A percentile compares a stretch with the other conserved stretches of the same genome.
phyloP scores from a whole-genome alignment of 2,329 filamentous ascomycete species.

The Fusarium longipes region DNA sequence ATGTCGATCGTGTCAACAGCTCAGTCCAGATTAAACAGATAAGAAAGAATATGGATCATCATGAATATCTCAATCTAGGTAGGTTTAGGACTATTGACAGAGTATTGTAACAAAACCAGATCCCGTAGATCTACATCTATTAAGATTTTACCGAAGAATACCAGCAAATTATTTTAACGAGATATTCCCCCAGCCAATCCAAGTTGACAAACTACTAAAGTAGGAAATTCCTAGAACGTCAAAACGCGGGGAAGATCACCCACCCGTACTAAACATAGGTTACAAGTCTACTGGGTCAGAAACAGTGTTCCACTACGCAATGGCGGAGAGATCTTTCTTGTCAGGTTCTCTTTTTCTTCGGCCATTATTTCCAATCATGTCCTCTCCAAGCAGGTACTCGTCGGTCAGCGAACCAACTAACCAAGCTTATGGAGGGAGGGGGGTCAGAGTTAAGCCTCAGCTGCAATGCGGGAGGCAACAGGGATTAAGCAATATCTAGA shows the following conservation, averaged over 20 bases:
- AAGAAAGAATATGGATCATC: too few relatives aligned
- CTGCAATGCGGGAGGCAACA: conserved; percentile 13
- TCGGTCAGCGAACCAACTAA: too few relatives aligned
- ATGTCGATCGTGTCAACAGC: too few relatives aligned
- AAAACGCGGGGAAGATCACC: conserved; percentile 4
- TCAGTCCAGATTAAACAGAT: too few relatives aligned
- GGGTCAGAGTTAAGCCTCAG: conserved; percentile 12
- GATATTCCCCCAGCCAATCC: conserved; percentile 6
- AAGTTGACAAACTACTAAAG: background rate
- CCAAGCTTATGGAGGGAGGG: background rate
- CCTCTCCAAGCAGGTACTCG: background rate
- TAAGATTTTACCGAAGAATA: background rate
- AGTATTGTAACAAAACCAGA: too few relatives aligned
- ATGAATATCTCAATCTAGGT: too few relatives aligned
- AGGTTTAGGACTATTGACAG: too few relatives aligned
- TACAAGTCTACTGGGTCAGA: background rate
- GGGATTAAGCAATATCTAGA: conserved; percentile 4
- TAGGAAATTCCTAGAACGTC: background rate
- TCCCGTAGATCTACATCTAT: background rate
- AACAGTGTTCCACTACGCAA: background rate
- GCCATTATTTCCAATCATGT: conserved; percentile 18
- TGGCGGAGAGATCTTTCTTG: conserved; percentile 8
- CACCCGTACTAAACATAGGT: background rate
- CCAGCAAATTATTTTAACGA: background rate
- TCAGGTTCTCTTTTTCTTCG: background rate